phyloP scores from a whole-genome alignment of 352 stramenopile species.

The Globisporangium spinosum region DNA sequence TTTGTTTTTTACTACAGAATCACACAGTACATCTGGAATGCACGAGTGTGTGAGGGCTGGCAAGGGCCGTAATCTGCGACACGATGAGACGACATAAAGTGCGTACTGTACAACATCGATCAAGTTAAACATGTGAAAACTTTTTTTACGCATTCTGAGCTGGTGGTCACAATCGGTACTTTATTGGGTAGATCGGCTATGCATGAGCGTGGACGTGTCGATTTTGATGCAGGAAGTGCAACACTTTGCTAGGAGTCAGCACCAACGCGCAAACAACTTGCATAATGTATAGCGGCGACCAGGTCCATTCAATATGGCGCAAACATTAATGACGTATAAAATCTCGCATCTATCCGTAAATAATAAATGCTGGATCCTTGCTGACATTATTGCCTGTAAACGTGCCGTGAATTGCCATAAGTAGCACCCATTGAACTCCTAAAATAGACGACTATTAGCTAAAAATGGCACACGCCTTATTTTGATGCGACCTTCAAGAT shows the following conservation, averaged over 20 bases:
- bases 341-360: neutral
- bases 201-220: neutral
- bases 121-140: neutral
- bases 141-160: neutral
- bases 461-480: neutral
- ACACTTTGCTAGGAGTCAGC: neutral
- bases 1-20: neutral
- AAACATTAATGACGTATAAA: neutral
- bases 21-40: neutral
- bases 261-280: neutral
- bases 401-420: neutral
- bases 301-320: neutral
- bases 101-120: neutral
- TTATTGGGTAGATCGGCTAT: neutral
- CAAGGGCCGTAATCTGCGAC: neutral
- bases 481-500: neutral
- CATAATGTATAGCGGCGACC: neutral
- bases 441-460: neutral
- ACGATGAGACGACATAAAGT: slow-evolving; percentile 1
- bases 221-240: neutral
- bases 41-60: neutral
- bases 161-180: neutral
- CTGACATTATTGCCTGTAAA: neutral
- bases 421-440: neutral
- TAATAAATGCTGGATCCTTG: neutral